Evolutionary conservation across 257 asterid genomes (phyloP).

Genomic region (Cynanchum wilfordii): DNA sequence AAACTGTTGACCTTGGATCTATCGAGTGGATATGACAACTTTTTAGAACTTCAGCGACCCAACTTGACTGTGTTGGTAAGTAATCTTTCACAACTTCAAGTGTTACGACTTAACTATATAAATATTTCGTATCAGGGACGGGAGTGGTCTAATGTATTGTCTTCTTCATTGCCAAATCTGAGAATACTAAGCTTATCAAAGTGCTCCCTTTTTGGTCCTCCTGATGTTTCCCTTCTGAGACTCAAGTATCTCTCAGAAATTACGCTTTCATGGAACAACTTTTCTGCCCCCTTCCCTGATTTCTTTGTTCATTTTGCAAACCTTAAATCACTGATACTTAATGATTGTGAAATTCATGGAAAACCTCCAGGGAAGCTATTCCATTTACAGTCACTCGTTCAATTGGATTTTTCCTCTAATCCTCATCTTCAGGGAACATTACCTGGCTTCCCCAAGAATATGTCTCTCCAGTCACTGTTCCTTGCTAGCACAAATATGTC

Average conservation of each 20-base stretch:
- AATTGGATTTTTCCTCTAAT: conserved; percentile 9
- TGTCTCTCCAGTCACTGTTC: conserved; percentile 21
- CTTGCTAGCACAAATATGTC: neutral
- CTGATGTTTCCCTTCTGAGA: conserved; percentile 10
- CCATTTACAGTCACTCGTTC: conserved; percentile 13
- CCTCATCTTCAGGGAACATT: conserved; percentile 32
- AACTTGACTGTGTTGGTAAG: neutral
- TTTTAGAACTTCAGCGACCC: neutral
- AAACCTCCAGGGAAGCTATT: conserved; percentile 14
- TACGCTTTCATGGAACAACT: conserved; percentile 24
- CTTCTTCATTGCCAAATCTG: conserved; percentile 4
- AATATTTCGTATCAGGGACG: conserved; percentile 7
- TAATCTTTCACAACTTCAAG: neutral
- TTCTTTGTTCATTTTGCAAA: conserved; percentile 23
- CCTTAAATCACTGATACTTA: conserved; percentile 18
- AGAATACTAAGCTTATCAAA: neutral
- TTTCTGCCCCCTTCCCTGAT: conserved; percentile 16
- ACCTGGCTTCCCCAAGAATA: conserved; percentile 20
- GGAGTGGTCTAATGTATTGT: conserved; percentile 10
- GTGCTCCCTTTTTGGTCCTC: conserved; percentile 12
- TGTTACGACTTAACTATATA: neutral
- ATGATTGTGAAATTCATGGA: conserved; percentile 23
- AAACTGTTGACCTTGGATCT: conserved; percentile 36
- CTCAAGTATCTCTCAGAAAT: conserved; percentile 37
- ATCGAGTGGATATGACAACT: neutral